Base-by-base conservation (phyloP, 1,139 yeast genomes). In the Pneumocystis oryctolagi region DNA sequence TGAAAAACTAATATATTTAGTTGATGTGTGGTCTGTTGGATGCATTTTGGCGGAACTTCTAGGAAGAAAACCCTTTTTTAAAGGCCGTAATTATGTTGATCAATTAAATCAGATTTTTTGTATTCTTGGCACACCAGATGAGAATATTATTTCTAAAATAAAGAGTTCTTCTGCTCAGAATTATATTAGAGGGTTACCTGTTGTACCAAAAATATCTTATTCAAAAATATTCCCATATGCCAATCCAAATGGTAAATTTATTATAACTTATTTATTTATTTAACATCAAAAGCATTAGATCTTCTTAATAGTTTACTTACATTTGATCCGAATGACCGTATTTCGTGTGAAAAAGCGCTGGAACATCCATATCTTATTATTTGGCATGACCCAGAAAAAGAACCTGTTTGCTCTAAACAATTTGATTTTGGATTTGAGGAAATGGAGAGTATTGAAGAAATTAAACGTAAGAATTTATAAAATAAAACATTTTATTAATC, bases 341-440 rank as follows among this genome's bases (percentile, higher is more conserved):
- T 92, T 61, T 82, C 94, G 0, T 97, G 90, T 1, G 89, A 87
- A 64, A 86, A 88, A 63, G 97, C 97, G 0, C 79, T 92, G 65
- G 82, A 82, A 66, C 98, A 92, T 74, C 95, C 96, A 6, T 92
- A 92, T 71, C 78, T 92, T 64, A 78, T 84, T 63, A 85, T 92
- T 42, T 92, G 98, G 98, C 97, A 90, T 73, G 98, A 92, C 71
- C 96, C 97, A 2, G 82, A 83, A 37, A 98, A 92, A 72, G 98
- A 92, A 73, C 96, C 96, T 3, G 84, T 80, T 59, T 89, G 97
- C 73, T 84, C 84, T 62, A 77, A 82, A 2, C 85, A 86, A 70
- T 90, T 92, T 73, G 96, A 92, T 72, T 92, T 92, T 72, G 79
- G 88, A 5, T 92, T 92, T 73, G 98, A 92, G 75, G 85, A 82